Base-by-base conservation (phyloP, 495 filamentous ascomycete species). In the Penicillium nucicola region DNA sequence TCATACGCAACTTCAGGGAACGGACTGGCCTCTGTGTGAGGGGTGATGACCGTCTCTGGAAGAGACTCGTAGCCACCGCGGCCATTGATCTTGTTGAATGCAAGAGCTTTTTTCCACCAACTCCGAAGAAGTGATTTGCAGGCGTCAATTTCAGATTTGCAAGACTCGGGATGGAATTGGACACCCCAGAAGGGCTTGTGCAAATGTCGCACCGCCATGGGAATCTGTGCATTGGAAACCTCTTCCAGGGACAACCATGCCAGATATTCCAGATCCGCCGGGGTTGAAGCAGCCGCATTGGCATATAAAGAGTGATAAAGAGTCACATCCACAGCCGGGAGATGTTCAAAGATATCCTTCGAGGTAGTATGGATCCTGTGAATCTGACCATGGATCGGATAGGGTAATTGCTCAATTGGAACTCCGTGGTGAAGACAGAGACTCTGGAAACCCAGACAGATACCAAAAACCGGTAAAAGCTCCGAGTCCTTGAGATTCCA, bases 161-260 rank as follows among this genome's bases (percentile, higher is more conserved):
- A 86, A 0, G 89, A 95, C 65, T 98, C 93, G 0, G 92, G 92
- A 61, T 98, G 93, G 63, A 92, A 97, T 60, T 98, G 93, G 30
- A 98, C 72, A 0, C 86, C 93, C 84, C 86, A 96, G 56, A 92
- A 95, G 5, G 93, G 93, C 56, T 84, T 89, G 2, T 55, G 50
- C 20, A 40, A 67, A 62, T 96, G 91, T 41, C 71, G 79, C 15
- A 85, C 83, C 3, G 79, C 89, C 87, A 96, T 95, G 35, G 95
- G 72, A 17, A 96, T 85, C 20, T 73, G 67, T 7, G 30, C 46
- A 2, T 20, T 42, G 10, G 44, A 8, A 5, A 45, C 32, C 13
- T 53, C 45, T 14, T 64, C 58, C 18, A 73, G 44, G 17, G 58
- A 52, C 11, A 75, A 42, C 68, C 69, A 75, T 19, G 74, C 69